Base-by-base conservation (phyloP, 495 filamentous ascomycete genomes). In the Penicillium daleae region DNA sequence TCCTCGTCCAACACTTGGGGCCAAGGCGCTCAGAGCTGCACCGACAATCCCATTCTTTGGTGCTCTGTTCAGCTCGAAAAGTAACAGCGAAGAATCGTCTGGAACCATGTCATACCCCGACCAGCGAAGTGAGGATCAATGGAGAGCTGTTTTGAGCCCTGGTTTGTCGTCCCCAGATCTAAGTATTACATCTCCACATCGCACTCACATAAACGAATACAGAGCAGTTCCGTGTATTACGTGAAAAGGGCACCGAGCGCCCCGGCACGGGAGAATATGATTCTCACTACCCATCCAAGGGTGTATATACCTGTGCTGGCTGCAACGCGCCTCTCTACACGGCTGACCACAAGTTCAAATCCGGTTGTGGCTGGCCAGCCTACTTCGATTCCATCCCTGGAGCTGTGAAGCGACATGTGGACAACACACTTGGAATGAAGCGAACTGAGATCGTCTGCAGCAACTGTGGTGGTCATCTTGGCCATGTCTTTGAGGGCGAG, bases 401-500 rank as follows among this genome's bases (percentile, higher is more conserved):
- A 1, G 95, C 94, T 1, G 92, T 99, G 39, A 90, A 81, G 31
- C 79, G 93, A 57, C 87, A 93, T 70, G 85, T 85, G 60, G 95
- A 99, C 74, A 79, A 74, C 56, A 79, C 86, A 0, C 85, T 90
- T 58, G 95, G 95, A 31, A 96, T 97, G 92, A 73, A 82, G 66
- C 81, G 95, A 59, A 97, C 87, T 49, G 95, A 99, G 82, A 98
- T 99, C 70, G 87, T 92, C 46, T 99, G 95, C 78, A 83, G 82
- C 57, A 95, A 93, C 76, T 99, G 95, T 69, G 95, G 95, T 5
- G 95, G 95, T 4, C 95, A 99, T 81, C 75, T 99, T 56, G 95
- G 95, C 26, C 95, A 99, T 82, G 93, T 98, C 37, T 99, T 99
- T 71, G 96, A 97, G 82, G 95, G 95, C 8, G 95, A 99, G 76